These are phyloP conservation scores for Talaromyces trachyspermus DNA, from an alignment of 495 filamentous ascomycete species.

Conservation along the genomic window DNA sequence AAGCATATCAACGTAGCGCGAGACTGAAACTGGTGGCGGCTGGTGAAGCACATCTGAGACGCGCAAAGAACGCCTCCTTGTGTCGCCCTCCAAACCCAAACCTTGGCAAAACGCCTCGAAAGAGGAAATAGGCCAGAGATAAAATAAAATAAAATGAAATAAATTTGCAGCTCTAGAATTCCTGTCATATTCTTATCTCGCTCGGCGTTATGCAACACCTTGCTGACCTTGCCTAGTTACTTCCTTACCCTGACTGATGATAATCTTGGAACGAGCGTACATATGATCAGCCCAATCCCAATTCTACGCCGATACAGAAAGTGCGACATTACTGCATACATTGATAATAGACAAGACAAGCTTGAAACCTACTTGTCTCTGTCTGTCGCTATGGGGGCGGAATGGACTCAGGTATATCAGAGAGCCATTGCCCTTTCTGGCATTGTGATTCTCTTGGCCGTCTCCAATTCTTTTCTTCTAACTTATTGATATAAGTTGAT, in stretches of 20 bases:
- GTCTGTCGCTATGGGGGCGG: too few species aligned
- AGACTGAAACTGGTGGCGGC: not conserved
- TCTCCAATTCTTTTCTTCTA: not conserved
- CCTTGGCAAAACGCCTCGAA: not conserved
- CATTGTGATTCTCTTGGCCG: too few species aligned
- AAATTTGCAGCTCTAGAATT: too few species aligned
- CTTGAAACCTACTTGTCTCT: not conserved
- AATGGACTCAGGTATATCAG: not conserved
- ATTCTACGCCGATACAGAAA: not conserved
- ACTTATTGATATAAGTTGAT: not conserved
- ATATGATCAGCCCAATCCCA: too few species aligned
- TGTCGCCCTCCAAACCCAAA: not conserved
- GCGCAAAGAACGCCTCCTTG: not conserved
- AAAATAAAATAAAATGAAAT: not conserved
- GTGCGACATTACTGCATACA: not conserved
- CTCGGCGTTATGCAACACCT: too few species aligned
- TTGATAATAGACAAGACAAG: not conserved
- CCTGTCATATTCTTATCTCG: too few species aligned
- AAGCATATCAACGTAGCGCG: too few species aligned
- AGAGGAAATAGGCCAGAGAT: too few species aligned
- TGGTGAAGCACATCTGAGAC: conserved; percentile 5
- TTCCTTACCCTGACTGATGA: not conserved
- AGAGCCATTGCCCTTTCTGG: not conserved
- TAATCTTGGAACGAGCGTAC: too few species aligned
- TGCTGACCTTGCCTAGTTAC: not conserved